These are phyloP conservation scores for Cyclotella choctawhatcheeana DNA, from an alignment of 108 stramenopile genomes.

Conservation along the genomic window DNA sequence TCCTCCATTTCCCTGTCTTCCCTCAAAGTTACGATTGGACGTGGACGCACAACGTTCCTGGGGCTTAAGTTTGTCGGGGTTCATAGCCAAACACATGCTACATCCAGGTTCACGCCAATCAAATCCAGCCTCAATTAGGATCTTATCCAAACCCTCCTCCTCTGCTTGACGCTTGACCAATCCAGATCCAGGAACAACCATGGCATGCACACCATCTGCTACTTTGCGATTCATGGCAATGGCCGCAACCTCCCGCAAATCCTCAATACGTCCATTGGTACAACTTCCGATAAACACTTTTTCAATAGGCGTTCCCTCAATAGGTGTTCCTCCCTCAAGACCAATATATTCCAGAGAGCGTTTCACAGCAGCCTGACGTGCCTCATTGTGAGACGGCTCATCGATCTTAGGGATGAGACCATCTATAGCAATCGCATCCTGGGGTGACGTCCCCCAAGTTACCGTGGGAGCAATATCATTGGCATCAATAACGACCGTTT, in stretches of 20 bases:
- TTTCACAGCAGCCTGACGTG: constrained; percentile 82
- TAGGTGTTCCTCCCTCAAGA: constrained; percentile 76
- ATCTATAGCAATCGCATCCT: constrained; percentile 87
- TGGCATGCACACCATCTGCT: constrained; percentile 84
- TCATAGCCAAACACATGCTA: constrained; percentile 96
- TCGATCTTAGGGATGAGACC: constrained; percentile 84
- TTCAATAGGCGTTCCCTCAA: constrained; percentile 85
- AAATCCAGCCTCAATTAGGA: constrained; percentile 91
- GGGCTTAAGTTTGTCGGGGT: constrained; percentile 92
- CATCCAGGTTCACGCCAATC: constrained; percentile 97
- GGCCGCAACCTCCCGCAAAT: constrained; percentile 90
- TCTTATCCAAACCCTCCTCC: constrained; percentile 92
- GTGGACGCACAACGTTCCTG: constrained; percentile 94
- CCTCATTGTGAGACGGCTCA: constrained; percentile 57
- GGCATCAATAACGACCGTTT: constrained; percentile 83
- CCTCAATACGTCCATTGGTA: constrained; percentile 96
- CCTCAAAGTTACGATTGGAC: constrained; percentile 96
- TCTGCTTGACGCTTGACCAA: constrained; percentile 94
- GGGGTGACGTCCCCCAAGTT: constrained; percentile 95
- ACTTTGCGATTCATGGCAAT: constrained; percentile 91
- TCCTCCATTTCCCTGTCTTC: constrained; percentile 93
- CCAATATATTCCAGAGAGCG: constrained; percentile 93
- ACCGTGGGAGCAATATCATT: constrained; percentile 93
- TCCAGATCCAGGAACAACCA: constrained; percentile 95
- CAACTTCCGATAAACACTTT: constrained; percentile 95